Evolutionary conservation across 805 yeast genomes (phyloP), one percentile per base, ranked within the genome.

Genomic region (Grigorovia yakushimaensis): DNA sequence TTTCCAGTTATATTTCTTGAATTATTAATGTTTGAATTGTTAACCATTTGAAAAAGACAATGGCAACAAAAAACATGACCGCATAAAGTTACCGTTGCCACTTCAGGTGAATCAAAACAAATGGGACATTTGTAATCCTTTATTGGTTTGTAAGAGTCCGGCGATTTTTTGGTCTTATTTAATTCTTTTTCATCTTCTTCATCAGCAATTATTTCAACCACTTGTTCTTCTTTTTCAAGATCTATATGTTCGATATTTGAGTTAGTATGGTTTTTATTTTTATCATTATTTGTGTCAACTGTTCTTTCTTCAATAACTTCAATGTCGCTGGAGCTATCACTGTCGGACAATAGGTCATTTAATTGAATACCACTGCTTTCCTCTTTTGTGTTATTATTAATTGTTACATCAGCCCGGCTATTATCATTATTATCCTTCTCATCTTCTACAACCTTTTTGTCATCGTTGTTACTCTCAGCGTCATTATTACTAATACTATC

Each of bases 31-130:
- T 42, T 72, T 37, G 77, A 77, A 54, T 68, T 70, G 11, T 76
- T 73, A 33, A 75, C 71, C 59, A 73, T 73, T 50, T 68, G 65
- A 50, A 73, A 78, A 4, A 75, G 64, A 56, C 83, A 79, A 23
- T 71, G 72, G 5, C 72, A 66, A 54, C 84, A 79, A 54, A 72
- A 78, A 2, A 74, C 63, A 57, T 79, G 84, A 0, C 84, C 84
- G 61, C 84, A 79, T 0, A 76, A 73, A 3, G 78, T 67, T 17
- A 73, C 73, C 27, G 71, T 68, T 1, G 81, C 73, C 6, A 64
- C 54, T 15, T 66, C 71, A 2, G 80, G 78, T 4, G 73, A 68
- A 8, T 77, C 82, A 56, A 78, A 72, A 46, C 84, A 79, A 19
- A 79, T 73, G 0, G 81, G 79, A 56, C 84, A 78, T 30, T 59